These are phyloP conservation scores for Apophysomyces variabilis DNA, from an alignment of 371 early-diverging fungal species.

Conservation along the genomic window DNA sequence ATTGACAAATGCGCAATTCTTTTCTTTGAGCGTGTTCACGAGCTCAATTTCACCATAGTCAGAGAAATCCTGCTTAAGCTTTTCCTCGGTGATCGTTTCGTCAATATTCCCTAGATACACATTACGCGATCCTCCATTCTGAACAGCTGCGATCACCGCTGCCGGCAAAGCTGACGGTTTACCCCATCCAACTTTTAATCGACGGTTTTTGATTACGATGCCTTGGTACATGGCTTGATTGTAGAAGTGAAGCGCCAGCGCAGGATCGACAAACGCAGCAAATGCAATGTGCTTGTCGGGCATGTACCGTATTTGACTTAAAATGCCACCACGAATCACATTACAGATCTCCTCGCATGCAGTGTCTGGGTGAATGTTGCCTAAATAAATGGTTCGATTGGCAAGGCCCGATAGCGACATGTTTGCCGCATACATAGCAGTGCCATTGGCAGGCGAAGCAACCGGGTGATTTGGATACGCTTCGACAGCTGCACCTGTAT, in stretches of 20 bases:
- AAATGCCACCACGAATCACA: conserved; percentile 80
- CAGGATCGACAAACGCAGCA: conserved; percentile 81
- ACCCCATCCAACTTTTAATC: conserved; percentile 82
- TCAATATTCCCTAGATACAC: conserved; percentile 77
- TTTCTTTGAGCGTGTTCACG: conserved; percentile 73
- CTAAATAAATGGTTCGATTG: conserved; percentile 75
- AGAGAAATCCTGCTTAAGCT: conserved; percentile 66
- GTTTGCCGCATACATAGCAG: conserved; percentile 15
- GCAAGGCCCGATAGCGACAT: conserved; percentile 26
- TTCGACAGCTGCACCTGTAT: conserved; percentile 33
- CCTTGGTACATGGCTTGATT: conserved; percentile 61
- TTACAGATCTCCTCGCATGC: conserved; percentile 84
- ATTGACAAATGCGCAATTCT: conserved; percentile 86
- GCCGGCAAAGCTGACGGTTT: conserved; percentile 63
- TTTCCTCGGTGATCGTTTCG: conserved; percentile 58
- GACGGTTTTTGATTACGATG: conserved; percentile 65
- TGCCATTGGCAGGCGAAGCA: conserved; percentile 22
- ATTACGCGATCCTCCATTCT: conserved; percentile 77
- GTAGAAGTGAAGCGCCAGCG: conserved; percentile 65
- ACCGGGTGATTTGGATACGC: conserved; percentile 19
- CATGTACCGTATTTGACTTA: conserved; percentile 74
- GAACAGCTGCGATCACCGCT: conserved; percentile 59
- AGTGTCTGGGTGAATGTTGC: conserved; percentile 72
- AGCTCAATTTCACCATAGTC: conserved; percentile 81
- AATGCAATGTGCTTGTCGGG: conserved; percentile 81